Evolutionary conservation across 1,139 yeast species (phyloP), one percentile per base, ranked within the genome.

Genomic region (Suzukiozyma palmioleophila): DNA sequence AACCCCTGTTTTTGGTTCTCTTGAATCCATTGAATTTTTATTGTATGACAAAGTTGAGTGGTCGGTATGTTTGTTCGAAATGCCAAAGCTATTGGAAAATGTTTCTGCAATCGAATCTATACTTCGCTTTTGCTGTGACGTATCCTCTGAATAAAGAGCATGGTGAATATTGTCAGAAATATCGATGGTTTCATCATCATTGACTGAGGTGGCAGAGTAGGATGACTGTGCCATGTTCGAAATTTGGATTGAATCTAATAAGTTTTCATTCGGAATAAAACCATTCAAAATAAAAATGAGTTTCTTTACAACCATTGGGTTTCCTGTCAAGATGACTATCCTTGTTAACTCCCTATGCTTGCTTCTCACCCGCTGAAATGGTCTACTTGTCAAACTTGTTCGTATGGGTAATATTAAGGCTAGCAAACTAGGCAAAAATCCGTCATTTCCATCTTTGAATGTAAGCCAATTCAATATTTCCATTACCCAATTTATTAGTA

Each of bases 381-480:
- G 75, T 35, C 63, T 66, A 7, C 44, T 42, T 21, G 66, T 52
- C 26, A 77, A 54, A 47, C 63, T 65, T 3, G 59, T 42, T 36
- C 69, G 62, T 18, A 62, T 58, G 8, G 74, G 74, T 3, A 70
- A 53, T 8, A 74, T 45, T 15, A 73, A 47, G 1, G 78, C 75
- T 22, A 77, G 58, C 35, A 77, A 54, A 42, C 74, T 65, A 1
- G 79, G 72, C 38, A 77, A 54, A 46, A 76, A 35, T 7, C 37
- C 37, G 8, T 28, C 32, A 27, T 42, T 53, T 13, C 79, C 81
- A 50, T 79, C 85, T 50, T 79, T 79, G 42, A 75, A 72, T 49
- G 78, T 83, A 22, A 79, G 56, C 85, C 85, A 79, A 45, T 76
- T 77, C 40, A 76, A 62, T 2, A 77, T 66, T 47, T 78, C 83